Base-by-base conservation (phyloP, 257 asterid genomes). In the Capsicum baccatum region DNA sequence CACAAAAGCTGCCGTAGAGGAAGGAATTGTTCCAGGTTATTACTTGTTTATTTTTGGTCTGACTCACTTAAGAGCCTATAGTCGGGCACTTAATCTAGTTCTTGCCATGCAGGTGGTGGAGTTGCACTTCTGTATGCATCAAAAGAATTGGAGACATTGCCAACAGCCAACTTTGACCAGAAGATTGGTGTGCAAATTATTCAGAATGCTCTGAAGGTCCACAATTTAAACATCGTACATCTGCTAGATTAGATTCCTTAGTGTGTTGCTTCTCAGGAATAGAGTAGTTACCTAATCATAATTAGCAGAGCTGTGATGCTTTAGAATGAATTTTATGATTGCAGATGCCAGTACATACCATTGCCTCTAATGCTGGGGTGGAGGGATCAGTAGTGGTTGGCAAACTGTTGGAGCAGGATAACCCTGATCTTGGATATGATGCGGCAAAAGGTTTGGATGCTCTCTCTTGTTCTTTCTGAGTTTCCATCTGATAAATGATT, bases 1-100 rank as follows among this genome's bases (percentile, higher is more conserved):
- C 21, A 90, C 93, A 14, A 88, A 85, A 83, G 93, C 97, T 66
- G 92, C 94, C 68, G 93, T 90, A 0, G 97, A 92, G 50, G 94
- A 92, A 86, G 94, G 93, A 82, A 92, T 92, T 66, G 88, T 90
- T 35, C 92, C 90, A 59, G 95, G 93, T 90, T 66, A 83, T 33
- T 47, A 19, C 68, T 33, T 62, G 6, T 52, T 70, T 11, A 47
- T 21, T 35, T 69, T 2, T 80, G 5, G 50, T 78, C 66, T 8
- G 12, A 54, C 82, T 78, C 15, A 54, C 64, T 16, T 42, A 15
- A 54, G 82, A 26, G 33, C 64, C 64, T 54, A 2, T 54, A 14
- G 50, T 54, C 33, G 2, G 82, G 26, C 16, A 54, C 82, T 78
- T 78, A 16, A 73, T n/a, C 57, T 35, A 21, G 55, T 68, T 44